Base-by-base conservation (phyloP, 192 early-diverging fungal species). In the Podila horticola region DNA sequence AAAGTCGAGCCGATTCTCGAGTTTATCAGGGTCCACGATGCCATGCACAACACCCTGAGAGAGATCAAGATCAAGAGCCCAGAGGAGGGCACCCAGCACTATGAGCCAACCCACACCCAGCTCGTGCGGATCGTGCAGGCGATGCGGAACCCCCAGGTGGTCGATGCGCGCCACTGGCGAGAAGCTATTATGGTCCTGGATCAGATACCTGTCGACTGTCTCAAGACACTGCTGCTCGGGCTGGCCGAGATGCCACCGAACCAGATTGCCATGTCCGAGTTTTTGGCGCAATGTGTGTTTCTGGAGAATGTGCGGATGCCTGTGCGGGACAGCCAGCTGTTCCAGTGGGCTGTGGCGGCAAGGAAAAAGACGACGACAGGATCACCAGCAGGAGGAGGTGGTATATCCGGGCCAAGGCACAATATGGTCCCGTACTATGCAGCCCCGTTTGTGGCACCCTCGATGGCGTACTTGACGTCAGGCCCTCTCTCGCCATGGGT, bases 1-100 rank as follows among this genome's bases (percentile, higher is more conserved):
- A 69, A 69, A 31, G 50, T 81, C 30, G 66, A 72, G 12, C 66
- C 66, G 26, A 50, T 73, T 8, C 38, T 81, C 45, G 77, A 81
- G 67, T 81, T 81, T 45, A 81, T 81, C 24, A 65, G 71, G 20
- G 71, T 81, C 31, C 77, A 81, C 31, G 77, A 81, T 45, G 52
- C 61, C 4, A 52, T 63, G 13, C 77, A 81, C 26, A 29, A 65
- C 26, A 73, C 71, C 15, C 51, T 81, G 20, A 49, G 62, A 4
- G 77, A 81, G 62, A 81, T 81, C 61, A 81, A 81, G 67, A 72
- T 81, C 62, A 81, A 73, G 51, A 71, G 77, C 22, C 29, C 31
- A 20, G 77, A 81, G 11, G 77, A 81, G n/a, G 30, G 38, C 24
- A 61, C 63, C 24, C 52, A 26, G 0, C 50, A 38, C 64, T 50